Conservation (phyloP, 169 alveolate species). For the Miamiensis avidus region DNA sequence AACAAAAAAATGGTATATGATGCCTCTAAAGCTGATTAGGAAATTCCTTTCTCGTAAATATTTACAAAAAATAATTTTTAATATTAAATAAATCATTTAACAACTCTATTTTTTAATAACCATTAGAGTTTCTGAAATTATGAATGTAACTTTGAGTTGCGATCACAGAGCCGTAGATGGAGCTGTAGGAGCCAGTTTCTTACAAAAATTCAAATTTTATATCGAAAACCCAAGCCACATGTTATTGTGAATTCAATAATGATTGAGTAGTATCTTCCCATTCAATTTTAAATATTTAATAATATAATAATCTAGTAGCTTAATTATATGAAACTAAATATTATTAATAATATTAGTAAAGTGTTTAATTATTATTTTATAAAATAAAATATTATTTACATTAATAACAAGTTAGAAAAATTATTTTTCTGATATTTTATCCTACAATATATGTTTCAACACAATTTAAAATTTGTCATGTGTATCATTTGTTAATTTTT, state of each 20-base stretch:
- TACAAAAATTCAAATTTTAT: constrained; percentile 65
- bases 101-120: neutral
- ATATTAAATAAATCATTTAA: constrained; percentile 1
- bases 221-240: constrained; percentile 63
- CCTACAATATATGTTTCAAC: no score
- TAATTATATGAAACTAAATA: no score
- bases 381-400: no score
- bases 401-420: no score
- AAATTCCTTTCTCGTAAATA: constrained; percentile 37
- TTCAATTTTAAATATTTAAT: no score
- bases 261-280: no score
- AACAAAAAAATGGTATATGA: neutral
- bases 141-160: constrained; percentile 87
- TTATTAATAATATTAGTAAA: no score
- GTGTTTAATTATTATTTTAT: no score
- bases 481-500: no score
- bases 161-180: constrained; percentile 93
- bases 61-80: neutral
- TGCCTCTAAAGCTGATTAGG: neutral
- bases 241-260: constrained; percentile 46
- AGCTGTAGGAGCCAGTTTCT: constrained; percentile 90
- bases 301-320: no score
- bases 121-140: constrained; percentile 56
- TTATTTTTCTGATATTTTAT: no score
- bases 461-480: no score